Base-by-base conservation (phyloP, 2,329 filamentous ascomycete genomes). In the Alternaria postmessia region DNA sequence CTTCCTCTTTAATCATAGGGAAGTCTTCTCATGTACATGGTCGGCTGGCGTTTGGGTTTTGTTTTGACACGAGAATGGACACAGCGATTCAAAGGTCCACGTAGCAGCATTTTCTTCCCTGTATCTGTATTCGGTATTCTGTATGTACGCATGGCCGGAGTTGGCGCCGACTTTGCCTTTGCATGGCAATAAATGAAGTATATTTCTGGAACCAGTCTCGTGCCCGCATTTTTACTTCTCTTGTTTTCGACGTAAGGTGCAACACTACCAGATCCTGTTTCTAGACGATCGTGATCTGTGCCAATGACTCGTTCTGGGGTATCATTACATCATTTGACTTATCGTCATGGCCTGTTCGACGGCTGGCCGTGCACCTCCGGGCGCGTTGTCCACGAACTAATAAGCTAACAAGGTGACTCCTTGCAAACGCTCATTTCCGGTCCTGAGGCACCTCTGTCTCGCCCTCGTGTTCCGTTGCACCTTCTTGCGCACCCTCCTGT, bases 71-170 rank as follows among this genome's bases (percentile, higher is more conserved):
- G 60, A 65, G 58, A 61, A 61, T 58, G 56, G 59, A 62, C 53
- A 51, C 63, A 65, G 49, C 66, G 57, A 67, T 53, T 53, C 56
- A 59, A 62, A 64, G 30, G 62, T 61, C 66, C 59, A 72, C 66
- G 60, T 61, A 71, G 59, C 61, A 71, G 66, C 63, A 65, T 68
- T 66, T 66, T 60, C 62, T 61, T 69, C 68, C 67, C 59, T 71
- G 64, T 75, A 72, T 74, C 64, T 75, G 72, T 76, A 76, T 76
- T 72, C 66, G 65, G 72, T 75, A 75, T 75, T 62, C 70, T 71
- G 66, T 66, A 62, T 63, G 32, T 52, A 59, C 49, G 63, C 52
- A 67, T 61, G 59, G 59, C 55, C 42, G 52, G 20, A 36, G 22
- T 42, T 48, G 41, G 52, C 41, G 47, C 53, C 11, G 46, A 48